Evolutionary conservation across 192 early-diverging fungal species (phyloP), one percentile per base, ranked within the genome.

Genomic region (Entomortierella beljakovae): DNA sequence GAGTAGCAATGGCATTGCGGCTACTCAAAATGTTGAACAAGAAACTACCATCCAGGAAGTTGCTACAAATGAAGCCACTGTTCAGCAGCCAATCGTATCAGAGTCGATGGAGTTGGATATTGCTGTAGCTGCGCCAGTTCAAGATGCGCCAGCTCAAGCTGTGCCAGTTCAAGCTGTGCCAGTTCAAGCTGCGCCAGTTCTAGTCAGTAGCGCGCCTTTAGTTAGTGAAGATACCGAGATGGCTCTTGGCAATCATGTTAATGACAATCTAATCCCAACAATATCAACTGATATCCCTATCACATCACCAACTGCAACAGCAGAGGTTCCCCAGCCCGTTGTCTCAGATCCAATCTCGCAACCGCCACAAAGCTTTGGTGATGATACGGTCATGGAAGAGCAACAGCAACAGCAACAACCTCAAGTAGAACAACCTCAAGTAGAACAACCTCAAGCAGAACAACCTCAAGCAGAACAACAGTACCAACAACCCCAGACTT

Each of bases 101-200:
- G 63, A 54, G 18, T 16, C 43, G 37, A 67, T 67, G 64, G 64
- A 67, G 40, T 8, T 64, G 52, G 63, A 65, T 42, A 13, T 28
- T 13, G 22, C 42, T 6, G 38, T 38, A 25, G 63, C 37, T 15
- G 43, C 43, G 3, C 7, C 43, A 20, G 15, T 32, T 6, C 53
- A 53, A 25, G 63, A 54, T 15, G 43, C 43, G 3, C 7, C 43
- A 20, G 15, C 15, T 15, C 43, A 46, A 46, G 5, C 43, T 16
- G n/a, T n/a, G n/a, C n/a, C n/a, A n/a, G n/a, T n/a, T n/a, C n/a
- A n/a, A 31, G 18, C 20, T 23, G 20, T 37, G 18, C 51, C 33
- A 3, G 51, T 32, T 6, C 53, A 53, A 25, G 63, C 37, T 15
- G 43, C 43, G 3, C 7, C 43, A 20, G 15, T 16, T 15, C 43